Conservation (phyloP, 164 flowering plant genomes). For the Litsea cubeba region DNA sequence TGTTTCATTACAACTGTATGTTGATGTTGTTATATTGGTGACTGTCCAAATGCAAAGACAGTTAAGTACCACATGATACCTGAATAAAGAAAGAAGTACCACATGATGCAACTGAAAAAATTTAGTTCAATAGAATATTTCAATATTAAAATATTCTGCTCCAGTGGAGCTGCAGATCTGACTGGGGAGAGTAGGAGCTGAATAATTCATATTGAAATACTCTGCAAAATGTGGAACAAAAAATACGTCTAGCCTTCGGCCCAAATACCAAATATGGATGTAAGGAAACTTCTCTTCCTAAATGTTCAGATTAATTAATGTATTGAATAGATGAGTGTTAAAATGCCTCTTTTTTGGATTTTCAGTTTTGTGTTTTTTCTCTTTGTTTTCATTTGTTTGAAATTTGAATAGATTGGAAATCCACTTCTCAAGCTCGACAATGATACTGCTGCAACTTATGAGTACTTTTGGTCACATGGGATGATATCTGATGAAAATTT, state of each 20-base stretch:
- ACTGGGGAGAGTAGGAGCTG: no score
- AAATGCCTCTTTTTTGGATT: not conserved
- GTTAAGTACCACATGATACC: not conserved
- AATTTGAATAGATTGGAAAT: constrained; percentile 68
- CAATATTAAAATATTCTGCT: no score
- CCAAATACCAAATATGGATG: not conserved
- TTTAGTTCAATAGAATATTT: not conserved
- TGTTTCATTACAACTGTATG: not conserved
- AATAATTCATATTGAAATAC: no score
- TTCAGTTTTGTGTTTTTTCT: not conserved
- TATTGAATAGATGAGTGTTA: no score
- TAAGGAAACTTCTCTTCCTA: not conserved
- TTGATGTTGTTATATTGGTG: not conserved
- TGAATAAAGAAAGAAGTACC: not conserved
- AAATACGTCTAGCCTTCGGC: no score
- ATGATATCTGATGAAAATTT: constrained; percentile 96
- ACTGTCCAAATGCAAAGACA: not conserved
- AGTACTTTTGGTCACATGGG: constrained; percentile 94
- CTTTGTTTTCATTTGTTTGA: not conserved
- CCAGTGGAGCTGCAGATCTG: no score
- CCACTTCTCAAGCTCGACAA: constrained; percentile 82
- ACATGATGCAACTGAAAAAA: not conserved
- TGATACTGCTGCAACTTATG: constrained; percentile 65
- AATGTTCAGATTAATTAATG: not conserved
- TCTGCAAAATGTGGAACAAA: no score